Percentiles rank a stretch among this genome's conserved stretches.
phyloP scores from a whole-genome alignment of 306 rosid genomes.

The Castanea sativa region DNA sequence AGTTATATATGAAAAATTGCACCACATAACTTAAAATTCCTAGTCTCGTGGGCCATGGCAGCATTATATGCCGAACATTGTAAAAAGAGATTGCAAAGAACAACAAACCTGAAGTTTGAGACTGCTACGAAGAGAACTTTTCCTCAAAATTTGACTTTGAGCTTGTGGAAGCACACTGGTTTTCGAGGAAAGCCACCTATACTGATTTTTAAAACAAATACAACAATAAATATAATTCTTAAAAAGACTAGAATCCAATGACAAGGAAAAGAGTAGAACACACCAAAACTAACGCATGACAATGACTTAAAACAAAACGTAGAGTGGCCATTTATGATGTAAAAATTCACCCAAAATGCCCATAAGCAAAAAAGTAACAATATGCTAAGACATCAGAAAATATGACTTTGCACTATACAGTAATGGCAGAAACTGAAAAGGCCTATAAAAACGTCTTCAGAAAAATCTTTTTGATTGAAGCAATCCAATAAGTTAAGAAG shows the following conservation, averaged over 20 bases:
- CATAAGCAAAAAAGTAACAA: background rate
- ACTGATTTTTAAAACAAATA: constrained; percentile 57
- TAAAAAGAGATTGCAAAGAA: constrained; percentile 13
- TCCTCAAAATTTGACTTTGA: constrained; percentile 82
- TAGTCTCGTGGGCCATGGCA: background rate
- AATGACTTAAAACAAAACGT: background rate
- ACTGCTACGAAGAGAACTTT: constrained; percentile 88
- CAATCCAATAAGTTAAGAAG: background rate
- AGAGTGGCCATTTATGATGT: background rate
- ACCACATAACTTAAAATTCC: background rate
- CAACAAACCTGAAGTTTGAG: constrained; percentile 82
- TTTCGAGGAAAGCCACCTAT: constrained; percentile 97
- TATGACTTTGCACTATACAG: background rate
- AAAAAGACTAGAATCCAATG: constrained; percentile 8
- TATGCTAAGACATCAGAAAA: background rate
- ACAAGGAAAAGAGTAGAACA: constrained; percentile 20
- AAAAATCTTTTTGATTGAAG: too few relatives aligned
- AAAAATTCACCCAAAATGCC: background rate
- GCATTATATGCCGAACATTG: background rate
- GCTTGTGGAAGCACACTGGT: constrained; percentile 49
- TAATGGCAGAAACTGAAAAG: background rate
- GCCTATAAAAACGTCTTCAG: background rate
- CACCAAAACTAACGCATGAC: background rate
- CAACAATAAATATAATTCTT: constrained; percentile 10
- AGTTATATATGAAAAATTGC: background rate